A percentile compares a stretch with the other conserved stretches of the same genome.
phyloP scores from a whole-genome alignment of 2,329 filamentous ascomycete species.

The Fusarium beomiforme region DNA sequence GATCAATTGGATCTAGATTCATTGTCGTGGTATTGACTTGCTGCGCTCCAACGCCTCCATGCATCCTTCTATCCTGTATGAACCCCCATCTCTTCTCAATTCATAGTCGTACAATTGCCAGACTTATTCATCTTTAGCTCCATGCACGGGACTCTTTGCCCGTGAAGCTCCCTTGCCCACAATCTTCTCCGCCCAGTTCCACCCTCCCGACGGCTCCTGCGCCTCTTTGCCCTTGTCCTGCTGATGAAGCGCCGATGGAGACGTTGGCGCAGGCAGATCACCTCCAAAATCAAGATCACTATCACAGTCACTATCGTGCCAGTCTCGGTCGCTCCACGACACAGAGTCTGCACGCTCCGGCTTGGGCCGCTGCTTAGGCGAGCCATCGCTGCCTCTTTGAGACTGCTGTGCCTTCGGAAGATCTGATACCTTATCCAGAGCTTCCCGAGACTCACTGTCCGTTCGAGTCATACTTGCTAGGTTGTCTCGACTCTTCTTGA shows the following conservation, averaged over 20 bases:
- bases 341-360: slow-evolving; percentile 60
- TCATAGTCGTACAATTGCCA: slow-evolving; percentile 8
- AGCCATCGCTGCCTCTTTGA: slow-evolving; percentile 34
- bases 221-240: slow-evolving; percentile 37
- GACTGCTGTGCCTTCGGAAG: slow-evolving; percentile 48
- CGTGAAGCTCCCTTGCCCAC: slow-evolving; percentile 54
- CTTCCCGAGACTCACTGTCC: slow-evolving; percentile 48
- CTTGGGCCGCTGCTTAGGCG: slow-evolving; percentile 20
- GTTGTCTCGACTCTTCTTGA: slow-evolving; percentile 49
- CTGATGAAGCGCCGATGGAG: slow-evolving; percentile 23
- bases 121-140: slow-evolving; percentile 14
- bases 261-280: slow-evolving; percentile 28
- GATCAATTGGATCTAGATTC: background rate
- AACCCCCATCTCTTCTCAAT: slow-evolving; percentile 4
- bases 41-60: slow-evolving; percentile 11
- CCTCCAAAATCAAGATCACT: slow-evolving; percentile 43
- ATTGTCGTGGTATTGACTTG: slow-evolving; percentile 1
- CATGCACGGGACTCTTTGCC: slow-evolving; percentile 44
- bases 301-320: slow-evolving; percentile 41
- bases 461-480: slow-evolving; percentile 30
- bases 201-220: slow-evolving; percentile 44
- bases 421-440: slow-evolving; percentile 58
- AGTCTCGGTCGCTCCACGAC: slow-evolving; percentile 66
- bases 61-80: slow-evolving; percentile 29
- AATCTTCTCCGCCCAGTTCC: slow-evolving; percentile 67